Base-by-base conservation (phyloP, 2,329 filamentous ascomycete species). In the Fusarium brachygibbosum region DNA sequence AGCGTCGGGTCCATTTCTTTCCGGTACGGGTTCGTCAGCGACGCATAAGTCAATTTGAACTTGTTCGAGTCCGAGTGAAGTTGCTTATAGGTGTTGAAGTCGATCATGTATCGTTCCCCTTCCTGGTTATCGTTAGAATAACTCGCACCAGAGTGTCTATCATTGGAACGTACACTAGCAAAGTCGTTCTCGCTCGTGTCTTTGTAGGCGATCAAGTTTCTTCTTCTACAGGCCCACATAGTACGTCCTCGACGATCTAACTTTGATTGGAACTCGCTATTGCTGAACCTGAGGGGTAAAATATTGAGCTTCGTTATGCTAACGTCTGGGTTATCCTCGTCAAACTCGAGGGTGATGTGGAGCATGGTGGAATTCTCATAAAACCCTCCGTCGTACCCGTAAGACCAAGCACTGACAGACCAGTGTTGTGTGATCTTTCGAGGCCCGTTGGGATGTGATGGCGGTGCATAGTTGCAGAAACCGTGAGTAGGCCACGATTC, bases 1-100 rank as follows among this genome's bases (percentile, higher is more conserved):
- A 41, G 13, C 1, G 25, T 14, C 1, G n/a, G 19, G 14, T 53
- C 37, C 50, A 53, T 53, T 19, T 41, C 35, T 17, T 32, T n/a
- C 1, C 50, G 25, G 9, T 42, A 3, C 3, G 37, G 12, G 6
- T 25, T 42, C 9, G 19, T 25, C 37, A 42, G 2, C 8, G n/a
- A 53, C 16, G 37, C 6, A 41, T 42, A 53, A 19, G 50, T 16
- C 10, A 9, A 9, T 19, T 42, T 53, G 37, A 42, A 42, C n/a
- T 53, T 53, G 8, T 6, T 2, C 2, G 37, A 32, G 38, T 53
- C 50, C 3, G 50, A 42, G 8, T 53, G 50, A n/a, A 53, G 50
- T 25, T 53, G 35, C 14, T 53, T 41, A 12, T 53, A 53, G 2
- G 50, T 53, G 6, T 41, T 41, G 21, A 53, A 53, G 11, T 53